phyloP scores from a whole-genome alignment of 345 rosid genomes.

The Tarenaya hassleriana region DNA sequence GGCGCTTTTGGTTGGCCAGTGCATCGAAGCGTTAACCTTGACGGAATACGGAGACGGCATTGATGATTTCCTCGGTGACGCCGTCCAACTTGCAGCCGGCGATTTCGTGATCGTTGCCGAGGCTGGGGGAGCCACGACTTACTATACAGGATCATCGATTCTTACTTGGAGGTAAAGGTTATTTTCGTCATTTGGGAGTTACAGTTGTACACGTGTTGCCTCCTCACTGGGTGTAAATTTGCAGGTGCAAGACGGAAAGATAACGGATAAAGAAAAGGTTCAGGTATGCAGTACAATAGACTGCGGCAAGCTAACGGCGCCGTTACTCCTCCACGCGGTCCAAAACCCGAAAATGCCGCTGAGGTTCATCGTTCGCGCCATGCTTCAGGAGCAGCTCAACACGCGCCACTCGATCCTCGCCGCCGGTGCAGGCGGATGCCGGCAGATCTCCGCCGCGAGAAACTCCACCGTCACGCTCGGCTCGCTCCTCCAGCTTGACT shows the following conservation, averaged over 20 bases:
- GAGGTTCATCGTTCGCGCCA: conserved; percentile 72
- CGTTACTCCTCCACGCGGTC: conserved; percentile 58
- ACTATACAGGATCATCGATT: conserved; percentile 58
- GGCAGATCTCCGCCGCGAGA: conserved; percentile 3
- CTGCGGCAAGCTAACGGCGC: conserved; percentile 66
- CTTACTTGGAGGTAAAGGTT: conserved; percentile 57
- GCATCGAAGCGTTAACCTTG: conserved; percentile 41
- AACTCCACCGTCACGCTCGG: conserved; percentile 43
- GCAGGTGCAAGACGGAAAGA: conserved; percentile 47
- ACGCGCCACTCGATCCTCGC: conserved; percentile 55
- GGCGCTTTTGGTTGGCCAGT: conserved; percentile 47
- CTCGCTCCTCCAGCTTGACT: conserved; percentile 61
- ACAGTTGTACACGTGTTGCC: background rate
- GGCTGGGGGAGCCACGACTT: conserved; percentile 64
- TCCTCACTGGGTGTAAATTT: background rate
- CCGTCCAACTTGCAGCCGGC: conserved; percentile 36
- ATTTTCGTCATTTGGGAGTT: background rate
- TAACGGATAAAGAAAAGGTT: conserved; percentile 57
- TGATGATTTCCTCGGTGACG: conserved; percentile 39
- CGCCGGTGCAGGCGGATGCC: conserved; percentile 11
- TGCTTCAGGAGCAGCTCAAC: conserved; percentile 75
- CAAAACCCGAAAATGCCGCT: conserved; percentile 82
- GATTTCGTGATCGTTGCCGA: conserved; percentile 46
- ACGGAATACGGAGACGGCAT: conserved; percentile 33
- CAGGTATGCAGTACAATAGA: conserved; percentile 58